Conservation (phyloP, 495 filamentous ascomycete species). For the Annulohypoxylon stygium region DNA sequence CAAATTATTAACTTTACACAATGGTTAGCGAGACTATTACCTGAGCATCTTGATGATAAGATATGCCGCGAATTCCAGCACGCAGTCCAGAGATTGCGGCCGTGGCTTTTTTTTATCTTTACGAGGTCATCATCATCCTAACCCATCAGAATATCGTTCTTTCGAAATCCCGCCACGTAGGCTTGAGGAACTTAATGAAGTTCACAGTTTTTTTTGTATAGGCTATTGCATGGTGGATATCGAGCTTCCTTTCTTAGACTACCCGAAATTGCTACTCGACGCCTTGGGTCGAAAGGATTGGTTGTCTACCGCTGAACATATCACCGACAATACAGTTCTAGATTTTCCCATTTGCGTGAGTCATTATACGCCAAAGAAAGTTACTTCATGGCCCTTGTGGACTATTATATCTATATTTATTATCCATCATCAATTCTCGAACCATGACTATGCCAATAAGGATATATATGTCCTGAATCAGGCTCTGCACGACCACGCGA, state of each 20-base stretch:
- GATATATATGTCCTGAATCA: background rate
- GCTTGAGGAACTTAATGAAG: too few relatives aligned
- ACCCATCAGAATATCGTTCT: too few relatives aligned
- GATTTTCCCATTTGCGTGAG: background rate
- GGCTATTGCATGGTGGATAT: too few relatives aligned
- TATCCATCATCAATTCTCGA: background rate
- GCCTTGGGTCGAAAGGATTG: too few relatives aligned
- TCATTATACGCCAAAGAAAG: too few relatives aligned
- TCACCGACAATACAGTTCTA: background rate
- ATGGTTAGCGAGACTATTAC: background rate
- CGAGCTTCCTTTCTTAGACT: too few relatives aligned
- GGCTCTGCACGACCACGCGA: background rate
- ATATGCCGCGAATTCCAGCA: background rate
- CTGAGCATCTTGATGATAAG: background rate
- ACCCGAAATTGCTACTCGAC: too few relatives aligned
- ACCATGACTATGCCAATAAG: background rate
- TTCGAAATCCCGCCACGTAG: too few relatives aligned
- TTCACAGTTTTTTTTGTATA: too few relatives aligned
- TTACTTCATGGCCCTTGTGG: conserved; percentile 2
- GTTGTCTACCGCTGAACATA: background rate
- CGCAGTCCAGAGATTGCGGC: background rate
- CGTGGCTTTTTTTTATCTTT: background rate
- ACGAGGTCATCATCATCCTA: too few relatives aligned
- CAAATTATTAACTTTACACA: background rate
- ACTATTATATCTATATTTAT: background rate